Percentiles rank a stretch among this genome's conserved stretches.
Evolutionary conservation across 2,329 filamentous ascomycete species (phyloP).

Genomic region (Lasiodiplodia sp.): DNA sequence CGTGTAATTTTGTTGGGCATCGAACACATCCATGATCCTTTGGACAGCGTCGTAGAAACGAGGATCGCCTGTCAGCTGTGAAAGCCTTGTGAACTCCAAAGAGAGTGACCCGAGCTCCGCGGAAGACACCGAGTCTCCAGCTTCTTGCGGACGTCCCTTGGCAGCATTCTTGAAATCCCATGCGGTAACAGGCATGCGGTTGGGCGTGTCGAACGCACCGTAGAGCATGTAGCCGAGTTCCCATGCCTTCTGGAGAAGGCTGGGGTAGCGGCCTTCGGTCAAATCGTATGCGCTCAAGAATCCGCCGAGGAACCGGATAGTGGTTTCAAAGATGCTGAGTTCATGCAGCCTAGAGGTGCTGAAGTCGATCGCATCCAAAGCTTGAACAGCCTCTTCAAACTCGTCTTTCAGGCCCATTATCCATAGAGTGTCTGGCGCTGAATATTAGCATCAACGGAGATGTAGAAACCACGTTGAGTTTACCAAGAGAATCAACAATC

Average conservation of each 20-base stretch:
- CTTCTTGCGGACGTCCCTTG: slow-evolving; percentile 35
- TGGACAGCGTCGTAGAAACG: slow-evolving; percentile 50
- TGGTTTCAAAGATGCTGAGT: slow-evolving; percentile 90
- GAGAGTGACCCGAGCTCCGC: slow-evolving; percentile 50
- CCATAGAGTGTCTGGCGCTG: slow-evolving; percentile 77
- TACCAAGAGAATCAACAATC: slow-evolving; percentile 61
- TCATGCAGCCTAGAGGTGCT: slow-evolving; percentile 62
- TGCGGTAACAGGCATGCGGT: slow-evolving; percentile 48
- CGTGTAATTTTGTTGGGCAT: slow-evolving; percentile 44
- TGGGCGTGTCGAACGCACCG: slow-evolving; percentile 38
- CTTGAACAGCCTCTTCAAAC: slow-evolving; percentile 78
- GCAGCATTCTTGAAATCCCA: slow-evolving; percentile 42
- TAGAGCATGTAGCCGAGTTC: slow-evolving; percentile 34
- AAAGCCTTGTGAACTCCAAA: slow-evolving; percentile 52
- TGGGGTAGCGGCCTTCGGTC: slow-evolving; percentile 16
- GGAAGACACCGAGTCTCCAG: slow-evolving; percentile 37
- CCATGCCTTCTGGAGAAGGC: slow-evolving; percentile 32
- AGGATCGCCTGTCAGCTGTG: slow-evolving; percentile 48
- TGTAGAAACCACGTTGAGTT: no score
- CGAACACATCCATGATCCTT: slow-evolving; percentile 45
- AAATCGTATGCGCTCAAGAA: slow-evolving; percentile 33
- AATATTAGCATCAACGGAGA: background rate
- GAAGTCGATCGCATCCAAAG: slow-evolving; percentile 80
- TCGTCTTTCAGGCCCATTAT: slow-evolving; percentile 82
- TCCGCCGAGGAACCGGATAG: slow-evolving; percentile 53